Conservation (phyloP, 2,329 filamentous ascomycete genomes). For the Botrytis cinerea region DNA sequence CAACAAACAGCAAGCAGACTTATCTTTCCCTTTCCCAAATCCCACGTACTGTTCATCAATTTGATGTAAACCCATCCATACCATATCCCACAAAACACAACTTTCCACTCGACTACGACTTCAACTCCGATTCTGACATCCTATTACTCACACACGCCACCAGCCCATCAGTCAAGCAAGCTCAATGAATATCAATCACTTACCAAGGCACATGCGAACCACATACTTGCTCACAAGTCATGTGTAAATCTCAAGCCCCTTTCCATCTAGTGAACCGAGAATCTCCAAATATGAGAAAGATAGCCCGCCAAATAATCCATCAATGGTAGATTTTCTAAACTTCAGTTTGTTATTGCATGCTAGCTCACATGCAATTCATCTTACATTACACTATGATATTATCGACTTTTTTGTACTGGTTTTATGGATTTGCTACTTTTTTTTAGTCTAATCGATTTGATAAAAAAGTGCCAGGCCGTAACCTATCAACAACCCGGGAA, state of each 20-base stretch:
- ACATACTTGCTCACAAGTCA: background rate
- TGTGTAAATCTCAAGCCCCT: background rate
- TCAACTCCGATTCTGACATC: background rate
- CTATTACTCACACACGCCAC: background rate
- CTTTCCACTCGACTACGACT: background rate
- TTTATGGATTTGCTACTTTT: conserved; percentile 40
- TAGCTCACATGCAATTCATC: background rate
- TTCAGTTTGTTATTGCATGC: background rate
- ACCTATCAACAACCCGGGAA: conserved; percentile 24
- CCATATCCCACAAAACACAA: background rate
- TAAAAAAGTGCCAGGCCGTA: conserved; percentile 29
- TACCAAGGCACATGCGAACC: background rate
- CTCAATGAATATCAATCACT: background rate
- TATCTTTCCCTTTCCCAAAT: background rate
- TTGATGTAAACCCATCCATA: background rate
- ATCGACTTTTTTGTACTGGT: conserved; percentile 17
- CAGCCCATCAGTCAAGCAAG: background rate
- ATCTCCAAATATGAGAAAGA: too few species aligned
- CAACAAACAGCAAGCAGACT: background rate
- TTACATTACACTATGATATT: background rate
- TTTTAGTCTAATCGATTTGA: conserved; percentile 36
- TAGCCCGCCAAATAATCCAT: background rate
- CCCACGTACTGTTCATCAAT: background rate
- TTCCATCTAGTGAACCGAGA: background rate
- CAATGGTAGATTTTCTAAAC: background rate